Percentiles rank a stretch among this genome's conserved stretches.
Evolutionary conservation across 352 stramenopile species (phyloP).

Genomic region (Hyaloperonospora brassicae): DNA sequence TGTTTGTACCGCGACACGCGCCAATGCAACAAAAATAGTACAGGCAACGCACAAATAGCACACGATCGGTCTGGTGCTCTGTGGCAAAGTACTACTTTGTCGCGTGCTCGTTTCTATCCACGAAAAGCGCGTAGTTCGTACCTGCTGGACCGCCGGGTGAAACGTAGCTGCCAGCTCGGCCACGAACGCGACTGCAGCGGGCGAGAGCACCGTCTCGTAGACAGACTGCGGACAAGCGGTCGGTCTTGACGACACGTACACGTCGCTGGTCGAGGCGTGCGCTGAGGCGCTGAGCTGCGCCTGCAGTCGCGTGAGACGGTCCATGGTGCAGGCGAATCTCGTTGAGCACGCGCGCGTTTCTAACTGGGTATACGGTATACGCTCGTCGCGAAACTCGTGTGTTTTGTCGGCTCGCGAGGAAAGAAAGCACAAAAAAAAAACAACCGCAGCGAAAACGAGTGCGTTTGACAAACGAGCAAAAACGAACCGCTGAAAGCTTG

Average conservation of each 20-base stretch:
- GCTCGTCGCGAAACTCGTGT: no score
- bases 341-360: background rate
- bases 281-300: slow-evolving; percentile 20
- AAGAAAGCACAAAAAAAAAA: no score
- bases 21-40: no score
- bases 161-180: slow-evolving; percentile 74
- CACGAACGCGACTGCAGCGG: slow-evolving; percentile 83
- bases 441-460: no score
- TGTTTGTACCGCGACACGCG: no score
- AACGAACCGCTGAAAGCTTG: no score
- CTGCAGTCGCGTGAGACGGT: slow-evolving; percentile 36
- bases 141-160: slow-evolving; percentile 39
- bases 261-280: background rate
- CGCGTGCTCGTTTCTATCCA: no score
- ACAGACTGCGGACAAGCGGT: slow-evolving; percentile 16
- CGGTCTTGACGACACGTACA: slow-evolving; percentile 29
- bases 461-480: no score
- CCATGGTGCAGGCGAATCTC: slow-evolving; percentile 13
- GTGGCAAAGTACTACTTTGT: no score
- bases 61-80: no score
- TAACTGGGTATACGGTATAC: background rate
- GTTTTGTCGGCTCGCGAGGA: no score
- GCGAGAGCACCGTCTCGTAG: slow-evolving; percentile 73
- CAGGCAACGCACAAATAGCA: no score
- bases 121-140: slow-evolving; percentile 8